Evolutionary conservation across 352 stramenopile genomes (phyloP), one percentile per base, ranked within the genome.

Genomic region (Globisporangium spinosum): DNA sequence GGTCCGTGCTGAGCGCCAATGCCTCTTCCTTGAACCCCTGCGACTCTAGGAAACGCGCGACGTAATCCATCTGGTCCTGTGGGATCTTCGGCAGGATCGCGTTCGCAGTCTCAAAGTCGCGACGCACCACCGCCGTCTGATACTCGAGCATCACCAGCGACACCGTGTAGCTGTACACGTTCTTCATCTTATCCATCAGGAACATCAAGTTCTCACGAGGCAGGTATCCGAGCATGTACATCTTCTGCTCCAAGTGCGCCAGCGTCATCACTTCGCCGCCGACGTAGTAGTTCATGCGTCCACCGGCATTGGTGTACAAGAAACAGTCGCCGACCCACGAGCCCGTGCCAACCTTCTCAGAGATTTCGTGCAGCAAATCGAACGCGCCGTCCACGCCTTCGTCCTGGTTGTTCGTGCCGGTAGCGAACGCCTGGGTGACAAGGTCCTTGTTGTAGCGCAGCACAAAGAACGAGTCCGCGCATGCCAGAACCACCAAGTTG

Each of bases 271-370:
- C 97, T 71, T 99, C 94, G n/a, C 98, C 98, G 51, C 97, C 98
- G n/a, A 99, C 97, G 73, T 98, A 99, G 82, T 99, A 99, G 75
- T 99, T 99, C 32, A 99, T 82, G 32, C 96, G 83, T 5, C 91
- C 89, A 35, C 78, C 79, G 45, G 87, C 89, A 73, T 98, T 99
- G 15, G 95, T 98, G 90, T 99, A 99, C 65, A 99, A 83, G 80
- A 99, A 99, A 83, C 97, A 99, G 74, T 99, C 97, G 29, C 97
- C 98, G n/a, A 99, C 97, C 98, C 98, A 99, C 59, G 97, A 92
- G 62, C 97, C 98, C 23, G 93, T 98, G 32, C 90, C 89, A 49
- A 99, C 95, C 58, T 86, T 98, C 68, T 99, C 97, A 8, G 82
- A 90, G 70, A 99, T 98, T 74, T 99, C 97, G 70, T 98, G 97